Percentiles rank a stretch among this genome's conserved stretches.
Evolutionary conservation across 2,329 filamentous ascomycete species (phyloP).

Genomic region (Exophiala spinifera): DNA sequence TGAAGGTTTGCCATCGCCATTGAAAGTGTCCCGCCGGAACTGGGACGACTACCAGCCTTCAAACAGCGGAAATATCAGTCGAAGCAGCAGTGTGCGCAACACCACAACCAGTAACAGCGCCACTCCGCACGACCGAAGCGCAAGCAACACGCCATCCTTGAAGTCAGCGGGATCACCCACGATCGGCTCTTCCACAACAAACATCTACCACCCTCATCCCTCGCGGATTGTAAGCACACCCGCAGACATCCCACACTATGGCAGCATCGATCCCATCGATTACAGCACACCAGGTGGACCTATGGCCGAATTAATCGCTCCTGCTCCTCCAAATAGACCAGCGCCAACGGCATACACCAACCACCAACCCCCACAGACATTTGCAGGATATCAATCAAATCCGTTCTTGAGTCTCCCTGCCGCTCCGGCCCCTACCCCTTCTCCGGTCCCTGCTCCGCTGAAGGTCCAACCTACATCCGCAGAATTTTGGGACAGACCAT

Average conservation of each 20-base stretch:
- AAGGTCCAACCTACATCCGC: background rate
- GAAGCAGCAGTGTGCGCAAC: slow-evolving; percentile 17
- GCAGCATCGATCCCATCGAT: slow-evolving; percentile 11
- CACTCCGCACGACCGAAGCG: slow-evolving; percentile 5
- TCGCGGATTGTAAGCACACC: slow-evolving; percentile 17
- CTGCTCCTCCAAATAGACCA: slow-evolving; percentile 11
- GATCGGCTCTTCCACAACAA: slow-evolving; percentile 5
- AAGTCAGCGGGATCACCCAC: slow-evolving; percentile 11
- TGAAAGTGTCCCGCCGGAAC: slow-evolving; percentile 21
- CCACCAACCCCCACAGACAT: slow-evolving; percentile 8
- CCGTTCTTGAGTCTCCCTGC: background rate
- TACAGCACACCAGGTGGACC: slow-evolving; percentile 19
- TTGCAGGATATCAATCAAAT: slow-evolving; percentile 1
- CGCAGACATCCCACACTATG: slow-evolving; percentile 3
- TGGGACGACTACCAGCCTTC: slow-evolving; percentile 24
- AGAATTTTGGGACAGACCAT: background rate
- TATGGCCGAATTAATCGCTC: slow-evolving; percentile 28
- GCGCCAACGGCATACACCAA: background rate
- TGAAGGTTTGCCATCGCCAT: slow-evolving; percentile 24
- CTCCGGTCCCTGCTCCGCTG: background rate
- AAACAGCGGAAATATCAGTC: slow-evolving; percentile 12
- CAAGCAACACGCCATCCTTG: slow-evolving; percentile 12
- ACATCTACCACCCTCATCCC: slow-evolving; percentile 6
- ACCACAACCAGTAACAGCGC: slow-evolving; percentile 3
- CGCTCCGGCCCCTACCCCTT: background rate